These are phyloP conservation scores for Suillus hirtellus DNA, from an alignment of 768 basidiomycete genomes.

Conservation along the genomic window DNA sequence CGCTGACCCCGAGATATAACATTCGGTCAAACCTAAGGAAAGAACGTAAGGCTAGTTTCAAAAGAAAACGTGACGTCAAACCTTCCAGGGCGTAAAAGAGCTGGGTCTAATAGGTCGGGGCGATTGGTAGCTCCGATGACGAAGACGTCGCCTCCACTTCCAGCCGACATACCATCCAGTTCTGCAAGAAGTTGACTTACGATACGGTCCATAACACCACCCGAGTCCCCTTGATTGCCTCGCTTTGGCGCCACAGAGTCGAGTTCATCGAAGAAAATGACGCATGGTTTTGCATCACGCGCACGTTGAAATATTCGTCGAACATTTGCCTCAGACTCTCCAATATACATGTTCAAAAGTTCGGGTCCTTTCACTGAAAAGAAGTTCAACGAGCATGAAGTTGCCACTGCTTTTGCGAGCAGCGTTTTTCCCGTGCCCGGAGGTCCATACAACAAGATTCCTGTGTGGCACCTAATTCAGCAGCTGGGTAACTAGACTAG, in stretches of 20 bases:
- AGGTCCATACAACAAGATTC: constrained; percentile 90
- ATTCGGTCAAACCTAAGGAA: constrained; percentile 87
- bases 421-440: constrained; percentile 96
- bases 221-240: constrained; percentile 94
- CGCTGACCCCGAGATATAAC: constrained; percentile 93
- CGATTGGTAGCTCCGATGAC: constrained; percentile 96
- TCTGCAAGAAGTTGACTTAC: constrained; percentile 94
- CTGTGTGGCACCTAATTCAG: constrained; percentile 37
- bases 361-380: constrained; percentile 98
- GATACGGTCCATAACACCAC: constrained; percentile 97
- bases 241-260: constrained; percentile 94
- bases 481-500: not conserved
- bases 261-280: constrained; percentile 96
- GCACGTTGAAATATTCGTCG: constrained; percentile 89
- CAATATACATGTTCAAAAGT: constrained; percentile 97
- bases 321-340: constrained; percentile 97
- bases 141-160: constrained; percentile 74
- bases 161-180: constrained; percentile 83
- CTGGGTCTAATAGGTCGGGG: constrained; percentile 89
- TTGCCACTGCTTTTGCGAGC: constrained; percentile 94
- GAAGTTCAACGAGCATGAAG: constrained; percentile 92
- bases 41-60: not conserved
- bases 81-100: constrained; percentile 87
- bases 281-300: constrained; percentile 88
- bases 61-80: constrained; percentile 30